A percentile compares a stretch with the other conserved stretches of the same genome.
Evolutionary conservation across 1,284 basidiomycete species (phyloP).

Genomic region (Xerocomus nothofagi): DNA sequence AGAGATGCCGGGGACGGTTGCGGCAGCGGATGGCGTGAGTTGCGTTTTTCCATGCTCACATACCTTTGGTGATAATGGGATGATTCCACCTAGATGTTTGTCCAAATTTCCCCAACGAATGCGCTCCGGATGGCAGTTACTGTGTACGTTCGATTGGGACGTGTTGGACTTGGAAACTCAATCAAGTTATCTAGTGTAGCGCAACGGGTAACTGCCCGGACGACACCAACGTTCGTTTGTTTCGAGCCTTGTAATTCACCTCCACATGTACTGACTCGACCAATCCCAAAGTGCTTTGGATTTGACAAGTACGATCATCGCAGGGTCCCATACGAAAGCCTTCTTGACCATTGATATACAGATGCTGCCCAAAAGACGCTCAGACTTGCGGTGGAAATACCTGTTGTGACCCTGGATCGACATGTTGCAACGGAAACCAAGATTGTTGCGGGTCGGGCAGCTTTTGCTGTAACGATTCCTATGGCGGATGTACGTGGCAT

Average conservation of each 20-base stretch:
- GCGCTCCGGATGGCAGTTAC: constrained; percentile 20
- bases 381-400: constrained; percentile 10
- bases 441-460: constrained; percentile 12
- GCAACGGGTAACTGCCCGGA: constrained; percentile 13
- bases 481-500: constrained; percentile 22
- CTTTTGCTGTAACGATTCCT: constrained; percentile 21
- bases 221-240: constrained; percentile 18
- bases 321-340: not conserved
- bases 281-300: constrained; percentile 11
- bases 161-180: not conserved
- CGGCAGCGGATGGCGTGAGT: constrained; percentile 21
- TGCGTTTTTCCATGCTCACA: not conserved
- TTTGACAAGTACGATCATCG: constrained; percentile 1
- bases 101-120: constrained; percentile 22
- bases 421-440: constrained; percentile 9
- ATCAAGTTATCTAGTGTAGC: constrained; percentile 18
- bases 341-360: not conserved
- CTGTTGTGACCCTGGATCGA: constrained; percentile 10
- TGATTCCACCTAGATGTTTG: constrained; percentile 19
- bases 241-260: not conserved
- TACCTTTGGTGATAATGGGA: not conserved
- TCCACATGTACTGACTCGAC: not conserved
- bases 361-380: constrained; percentile 12
- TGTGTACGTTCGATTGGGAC: constrained; percentile 17
- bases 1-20: constrained; percentile 15